These are phyloP conservation scores for Claviceps sp. DNA, from an alignment of 2,329 filamentous ascomycete genomes.

Conservation along the genomic window DNA sequence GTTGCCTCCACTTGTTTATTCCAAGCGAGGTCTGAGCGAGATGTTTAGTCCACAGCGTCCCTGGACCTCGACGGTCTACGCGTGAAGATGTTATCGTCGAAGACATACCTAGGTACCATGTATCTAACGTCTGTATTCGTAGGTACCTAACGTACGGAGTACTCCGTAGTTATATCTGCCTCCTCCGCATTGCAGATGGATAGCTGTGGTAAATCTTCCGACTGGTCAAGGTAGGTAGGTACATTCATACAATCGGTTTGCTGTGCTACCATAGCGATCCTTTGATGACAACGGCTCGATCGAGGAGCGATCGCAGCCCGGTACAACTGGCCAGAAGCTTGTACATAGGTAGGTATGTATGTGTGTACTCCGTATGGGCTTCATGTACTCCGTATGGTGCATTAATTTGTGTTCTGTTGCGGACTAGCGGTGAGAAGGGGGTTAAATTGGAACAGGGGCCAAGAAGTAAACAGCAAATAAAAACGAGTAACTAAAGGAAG, in stretches of 20 bases:
- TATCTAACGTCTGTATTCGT: no score
- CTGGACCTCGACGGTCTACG: no score
- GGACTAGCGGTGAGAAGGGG: background rate
- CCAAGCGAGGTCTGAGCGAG: no score
- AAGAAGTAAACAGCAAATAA: no score
- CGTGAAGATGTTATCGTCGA: no score
- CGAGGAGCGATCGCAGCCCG: background rate
- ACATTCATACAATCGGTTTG: background rate
- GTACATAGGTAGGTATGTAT: background rate
- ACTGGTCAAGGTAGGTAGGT: background rate
- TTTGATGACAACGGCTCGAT: background rate
- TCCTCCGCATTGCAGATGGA: background rate
- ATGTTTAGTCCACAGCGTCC: no score
- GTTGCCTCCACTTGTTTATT: no score
- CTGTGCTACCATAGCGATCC: background rate
- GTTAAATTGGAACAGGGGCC: background rate
- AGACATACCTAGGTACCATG: no score
- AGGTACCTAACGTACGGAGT: no score
- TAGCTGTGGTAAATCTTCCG: background rate
- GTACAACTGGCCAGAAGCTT: background rate
- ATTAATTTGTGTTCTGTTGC: background rate
- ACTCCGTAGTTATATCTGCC: background rate
- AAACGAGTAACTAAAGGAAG: no score
- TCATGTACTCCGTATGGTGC: background rate
- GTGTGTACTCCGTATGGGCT: background rate